phyloP scores from a whole-genome alignment of 148 eudicot genomes.

The Hydrangea macrophylla region DNA sequence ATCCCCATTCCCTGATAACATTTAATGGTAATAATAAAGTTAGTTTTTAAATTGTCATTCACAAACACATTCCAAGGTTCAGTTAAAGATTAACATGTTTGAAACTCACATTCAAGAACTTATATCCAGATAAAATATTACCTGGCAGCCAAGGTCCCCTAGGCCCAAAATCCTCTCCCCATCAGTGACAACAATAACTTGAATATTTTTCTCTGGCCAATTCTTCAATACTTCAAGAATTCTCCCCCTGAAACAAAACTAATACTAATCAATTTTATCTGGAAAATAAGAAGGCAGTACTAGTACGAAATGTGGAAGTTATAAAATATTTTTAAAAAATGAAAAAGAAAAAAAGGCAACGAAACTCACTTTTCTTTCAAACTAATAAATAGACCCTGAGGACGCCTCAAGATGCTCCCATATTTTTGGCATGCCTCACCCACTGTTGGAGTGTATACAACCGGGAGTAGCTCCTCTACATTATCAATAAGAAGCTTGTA shows the following conservation, averaged over 20 bases:
- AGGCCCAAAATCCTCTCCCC: constrained; percentile 98
- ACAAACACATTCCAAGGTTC: not conserved
- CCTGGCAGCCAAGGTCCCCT: constrained; percentile 99
- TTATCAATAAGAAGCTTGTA: constrained; percentile 83
- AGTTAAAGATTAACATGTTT: not conserved
- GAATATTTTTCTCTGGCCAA: constrained; percentile 93
- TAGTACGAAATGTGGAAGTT: not conserved
- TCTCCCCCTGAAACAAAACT: constrained; percentile 54
- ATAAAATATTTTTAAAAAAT: no score
- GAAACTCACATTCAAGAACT: not conserved
- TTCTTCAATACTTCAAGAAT: constrained; percentile 87
- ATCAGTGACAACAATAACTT: constrained; percentile 97
- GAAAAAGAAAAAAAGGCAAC: not conserved
- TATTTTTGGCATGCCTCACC: constrained; percentile 99
- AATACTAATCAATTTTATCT: constrained; percentile 9
- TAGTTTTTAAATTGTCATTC: not conserved
- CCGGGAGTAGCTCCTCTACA: constrained; percentile 90
- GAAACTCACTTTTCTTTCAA: constrained; percentile 72
- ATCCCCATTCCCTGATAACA: constrained; percentile 92
- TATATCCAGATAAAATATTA: constrained; percentile 15
- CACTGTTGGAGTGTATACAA: constrained; percentile 92
- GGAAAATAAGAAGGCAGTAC: constrained; percentile 1
- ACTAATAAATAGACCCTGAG: constrained; percentile 92
- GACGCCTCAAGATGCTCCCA: constrained; percentile 73
- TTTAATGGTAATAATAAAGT: not conserved